Percentiles rank a stretch among this genome's conserved stretches.
These are phyloP conservation scores for Azolla pinnata DNA, from an alignment of 75 land plant species.

Conservation along the genomic window DNA sequence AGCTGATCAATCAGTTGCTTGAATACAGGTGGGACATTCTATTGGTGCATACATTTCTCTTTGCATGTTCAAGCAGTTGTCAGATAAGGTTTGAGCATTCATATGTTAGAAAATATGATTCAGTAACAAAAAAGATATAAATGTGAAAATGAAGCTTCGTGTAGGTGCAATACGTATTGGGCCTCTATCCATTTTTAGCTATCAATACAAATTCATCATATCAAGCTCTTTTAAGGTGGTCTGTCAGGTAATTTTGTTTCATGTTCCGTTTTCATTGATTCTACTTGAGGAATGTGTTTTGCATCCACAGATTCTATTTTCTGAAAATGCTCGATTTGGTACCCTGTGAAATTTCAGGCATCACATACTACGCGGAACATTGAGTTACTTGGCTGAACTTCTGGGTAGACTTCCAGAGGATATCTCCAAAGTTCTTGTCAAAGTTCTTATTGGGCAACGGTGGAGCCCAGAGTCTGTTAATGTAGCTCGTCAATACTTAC, in stretches of 20 bases:
- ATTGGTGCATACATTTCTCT: slow-evolving; percentile 77
- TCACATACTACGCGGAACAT: slow-evolving; percentile 19
- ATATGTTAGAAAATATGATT: too few species aligned
- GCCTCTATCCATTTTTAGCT: neutral
- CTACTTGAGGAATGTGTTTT: too few species aligned
- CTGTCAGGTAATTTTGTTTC: neutral
- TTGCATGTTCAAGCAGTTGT: slow-evolving; percentile 47
- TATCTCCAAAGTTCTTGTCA: slow-evolving; percentile 32
- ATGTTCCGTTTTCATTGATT: neutral
- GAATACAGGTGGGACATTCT: slow-evolving; percentile 87
- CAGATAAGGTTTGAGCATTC: slow-evolving; percentile 60
- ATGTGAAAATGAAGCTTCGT: too few species aligned
- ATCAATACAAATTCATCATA: neutral
- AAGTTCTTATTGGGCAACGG: slow-evolving; percentile 38
- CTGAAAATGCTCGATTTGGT: too few species aligned
- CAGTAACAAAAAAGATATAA: too few species aligned
- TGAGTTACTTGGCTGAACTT: slow-evolving; percentile 39
- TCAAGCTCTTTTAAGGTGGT: neutral
- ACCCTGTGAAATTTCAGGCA: too few species aligned
- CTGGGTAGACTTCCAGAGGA: slow-evolving; percentile 44
- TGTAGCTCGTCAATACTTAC: slow-evolving; percentile 47
- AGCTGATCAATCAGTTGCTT: too few species aligned
- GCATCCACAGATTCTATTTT: too few species aligned
- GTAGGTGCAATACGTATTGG: neutral
- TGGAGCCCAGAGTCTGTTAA: slow-evolving; percentile 62